phyloP scores from a whole-genome alignment of 2,329 filamentous ascomycete species.

The Huntiella abstrusa region DNA sequence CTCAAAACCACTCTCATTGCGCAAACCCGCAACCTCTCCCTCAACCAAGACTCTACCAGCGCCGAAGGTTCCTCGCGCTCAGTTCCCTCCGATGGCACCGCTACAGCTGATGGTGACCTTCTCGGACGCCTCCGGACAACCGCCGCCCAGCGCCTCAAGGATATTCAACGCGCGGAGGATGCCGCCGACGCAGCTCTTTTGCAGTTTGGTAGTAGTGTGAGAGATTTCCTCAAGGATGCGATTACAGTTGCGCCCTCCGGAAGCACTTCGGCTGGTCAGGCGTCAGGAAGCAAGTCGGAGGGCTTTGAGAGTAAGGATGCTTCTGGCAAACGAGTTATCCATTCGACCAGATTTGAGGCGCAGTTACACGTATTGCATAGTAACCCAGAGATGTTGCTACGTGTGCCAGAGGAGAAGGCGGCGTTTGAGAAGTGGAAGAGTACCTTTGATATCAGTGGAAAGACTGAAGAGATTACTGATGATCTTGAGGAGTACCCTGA shows the following conservation, averaged over 20 bases:
- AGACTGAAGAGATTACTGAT: constrained; percentile 63
- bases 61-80: constrained; percentile 13
- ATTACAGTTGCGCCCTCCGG: constrained; percentile 67
- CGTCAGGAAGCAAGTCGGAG: constrained; percentile 38
- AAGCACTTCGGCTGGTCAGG: constrained; percentile 25
- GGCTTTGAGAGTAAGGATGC: constrained; percentile 90
- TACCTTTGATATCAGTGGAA: constrained; percentile 61
- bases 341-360: constrained; percentile 84
- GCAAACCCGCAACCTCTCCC: constrained; percentile 54
- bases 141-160: constrained; percentile 66
- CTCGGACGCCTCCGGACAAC: constrained; percentile 59
- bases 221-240: constrained; percentile 78
- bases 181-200: constrained; percentile 89
- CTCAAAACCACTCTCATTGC: constrained; percentile 48
- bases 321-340: constrained; percentile 78
- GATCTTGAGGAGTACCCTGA: constrained; percentile 79
- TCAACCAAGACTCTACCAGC: constrained; percentile 26
- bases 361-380: constrained; percentile 93
- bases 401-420: constrained; percentile 50
- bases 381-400: constrained; percentile 59
- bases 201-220: constrained; percentile 75
- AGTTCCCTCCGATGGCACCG: constrained; percentile 17
- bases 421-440: constrained; percentile 59
- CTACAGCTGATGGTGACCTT: constrained; percentile 39
- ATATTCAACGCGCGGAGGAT: constrained; percentile 82